Evolutionary conservation across 1,284 basidiomycete species (phyloP).

Genomic region (Irpex rosettiformis): DNA sequence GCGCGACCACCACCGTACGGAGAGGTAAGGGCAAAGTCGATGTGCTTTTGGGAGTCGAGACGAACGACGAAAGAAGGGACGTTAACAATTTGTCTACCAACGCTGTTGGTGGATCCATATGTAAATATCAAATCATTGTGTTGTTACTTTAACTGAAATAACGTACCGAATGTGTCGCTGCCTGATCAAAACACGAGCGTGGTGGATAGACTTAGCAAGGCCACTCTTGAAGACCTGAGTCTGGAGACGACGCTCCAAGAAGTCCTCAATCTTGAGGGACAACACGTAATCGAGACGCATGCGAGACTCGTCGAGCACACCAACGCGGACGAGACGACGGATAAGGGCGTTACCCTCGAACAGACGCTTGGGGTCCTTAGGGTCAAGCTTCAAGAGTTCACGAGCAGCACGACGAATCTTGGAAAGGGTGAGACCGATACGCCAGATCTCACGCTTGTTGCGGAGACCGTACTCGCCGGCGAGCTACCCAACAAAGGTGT

Average conservation of each 20-base stretch:
- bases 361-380: conserved; percentile 99
- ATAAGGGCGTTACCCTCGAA: conserved; percentile 99
- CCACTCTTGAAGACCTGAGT: conserved; percentile 99
- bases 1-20: conserved; percentile 97
- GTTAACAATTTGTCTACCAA: conserved; percentile 99
- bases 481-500: conserved; percentile 53
- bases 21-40: conserved; percentile 97
- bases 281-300: conserved; percentile 99
- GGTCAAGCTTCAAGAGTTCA: conserved; percentile 99
- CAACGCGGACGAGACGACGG: conserved; percentile 97
- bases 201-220: conserved; percentile 98
- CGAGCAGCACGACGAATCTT: conserved; percentile 99
- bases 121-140: neutral
- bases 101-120: conserved; percentile 42
- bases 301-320: conserved; percentile 98
- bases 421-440: conserved; percentile 96
- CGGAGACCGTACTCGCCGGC: conserved; percentile 99
- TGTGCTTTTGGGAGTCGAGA: conserved; percentile 97
- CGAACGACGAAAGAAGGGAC: conserved; percentile 99
- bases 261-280: conserved; percentile 98
- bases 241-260: conserved; percentile 98
- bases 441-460: conserved; percentile 99
- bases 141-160: neutral
- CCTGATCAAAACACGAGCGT: conserved; percentile 96
- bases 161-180: conserved; percentile 93